Base-by-base conservation (phyloP, 2,329 filamentous ascomycete species). In the Phialophora chinensis region DNA sequence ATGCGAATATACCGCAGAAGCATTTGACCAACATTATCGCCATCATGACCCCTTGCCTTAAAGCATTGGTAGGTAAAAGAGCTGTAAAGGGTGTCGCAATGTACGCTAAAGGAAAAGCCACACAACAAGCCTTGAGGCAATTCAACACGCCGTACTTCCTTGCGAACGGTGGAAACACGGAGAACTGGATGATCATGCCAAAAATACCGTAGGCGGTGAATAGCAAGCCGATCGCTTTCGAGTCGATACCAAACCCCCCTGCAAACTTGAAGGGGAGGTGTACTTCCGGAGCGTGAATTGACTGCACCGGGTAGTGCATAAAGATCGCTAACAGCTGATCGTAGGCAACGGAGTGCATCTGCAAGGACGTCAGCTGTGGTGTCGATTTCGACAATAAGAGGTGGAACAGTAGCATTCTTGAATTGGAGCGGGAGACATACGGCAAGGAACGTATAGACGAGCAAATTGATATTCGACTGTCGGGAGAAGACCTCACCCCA, bases 241-340 rank as follows among this genome's bases (percentile, higher is more conserved):
- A 90, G 56, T 86, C 82, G 52, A 88, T 81, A 0, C 92, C 92
- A 74, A 96, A 96, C 0, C 93, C 93, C 44, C 92, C 90, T 1
- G 86, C 84, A 74, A 97, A 97, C 74, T 91, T 90, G 74, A 97
- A 89, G 0, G 93, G 93, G 0, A 92, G 83, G 1, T 83, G 79
- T 11, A 87, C 81, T 0, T 85, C 80, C 0, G 87, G 86, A 55
- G 85, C 78, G 38, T 85, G 78, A 4, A 82, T 77, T 4, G 83
- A 75, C 72, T 88, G 83, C 0, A 78, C 78, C 0, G 90, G 90
- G 70, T 92, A 90, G 78, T 96, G 91, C 74, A 97, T 85, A 77
- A 96, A 96, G 0, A 97, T 92, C 2, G 93, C 91, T 1, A 98
- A 86, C 2, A 94, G 84, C 75, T 96, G 93, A 77, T 98, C 94